phyloP scores from a whole-genome alignment of 257 asterid species.

The Verbascum thapsus region DNA sequence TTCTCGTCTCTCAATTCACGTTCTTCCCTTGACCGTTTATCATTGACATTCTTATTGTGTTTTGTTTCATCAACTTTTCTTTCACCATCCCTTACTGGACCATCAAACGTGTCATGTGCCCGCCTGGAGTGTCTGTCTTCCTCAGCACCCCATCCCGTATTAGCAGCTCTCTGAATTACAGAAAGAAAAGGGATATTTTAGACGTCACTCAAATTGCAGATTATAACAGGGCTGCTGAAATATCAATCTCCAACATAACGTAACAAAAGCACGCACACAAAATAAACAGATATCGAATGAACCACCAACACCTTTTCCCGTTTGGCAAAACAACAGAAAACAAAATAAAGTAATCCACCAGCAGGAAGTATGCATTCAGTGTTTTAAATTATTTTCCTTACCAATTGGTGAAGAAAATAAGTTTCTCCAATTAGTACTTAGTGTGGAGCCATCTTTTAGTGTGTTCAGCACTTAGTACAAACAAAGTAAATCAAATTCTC shows the following conservation, averaged over 20 bases:
- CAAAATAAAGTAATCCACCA: not conserved
- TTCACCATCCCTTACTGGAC: conserved; percentile 41
- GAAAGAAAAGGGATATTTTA: not conserved
- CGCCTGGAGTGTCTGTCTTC: conserved; percentile 64
- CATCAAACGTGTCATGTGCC: conserved; percentile 54
- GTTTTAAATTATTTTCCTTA: too few relatives aligned
- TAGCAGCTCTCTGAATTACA: conserved; percentile 78
- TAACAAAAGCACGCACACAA: too few relatives aligned
- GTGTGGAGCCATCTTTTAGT: not conserved
- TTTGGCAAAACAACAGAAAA: not conserved
- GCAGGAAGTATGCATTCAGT: not conserved
- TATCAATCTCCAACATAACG: conserved; percentile 8
- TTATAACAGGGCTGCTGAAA: not conserved
- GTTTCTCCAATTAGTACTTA: too few relatives aligned
- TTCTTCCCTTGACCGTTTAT: conserved; percentile 50
- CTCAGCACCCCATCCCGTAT: conserved; percentile 96
- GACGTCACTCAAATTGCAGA: not conserved
- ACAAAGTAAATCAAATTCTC: not conserved
- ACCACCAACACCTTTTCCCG: not conserved
- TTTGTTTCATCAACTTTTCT: conserved; percentile 30
- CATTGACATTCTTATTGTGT: conserved; percentile 31
- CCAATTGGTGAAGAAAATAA: too few relatives aligned
- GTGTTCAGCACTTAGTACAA: conserved; percentile 6
- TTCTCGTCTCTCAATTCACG: conserved; percentile 46
- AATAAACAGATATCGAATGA: not conserved